Base-by-base conservation (phyloP, 495 filamentous ascomycete species). In the Bombardia bombarda region DNA sequence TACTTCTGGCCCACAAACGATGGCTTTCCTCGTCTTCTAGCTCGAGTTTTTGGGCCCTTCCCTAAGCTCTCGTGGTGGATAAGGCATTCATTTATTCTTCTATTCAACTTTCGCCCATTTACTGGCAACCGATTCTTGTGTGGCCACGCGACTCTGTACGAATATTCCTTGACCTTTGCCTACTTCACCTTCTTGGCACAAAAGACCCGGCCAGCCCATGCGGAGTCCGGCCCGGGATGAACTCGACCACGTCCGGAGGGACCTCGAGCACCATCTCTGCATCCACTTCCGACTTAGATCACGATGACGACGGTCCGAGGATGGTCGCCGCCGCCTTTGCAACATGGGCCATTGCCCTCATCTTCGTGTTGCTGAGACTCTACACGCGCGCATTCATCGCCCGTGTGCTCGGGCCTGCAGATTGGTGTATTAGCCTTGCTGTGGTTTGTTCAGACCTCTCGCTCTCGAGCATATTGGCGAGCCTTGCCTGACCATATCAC, bases 351-450 rank as follows among this genome's bases (percentile, higher is more conserved):
- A 46, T 60, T 26, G 53, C 53, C 5, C 12, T 43, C n/a, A 22
- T 55, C 10, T 60, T 50, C 26, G 53, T 60, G 3, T 17, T 21
- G 4, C 6, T 53, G 35, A 28, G 57, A 14, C 40, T 57, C 21
- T 60, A 38, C 21, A 57, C 57, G 8, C 50, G 57, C 7, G 32
- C 32, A 23, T 46, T 33, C 32, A 47, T 57, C 28, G 46, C 53
- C 1, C 46, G 39, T 7, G 24, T 21, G 9, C 35, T 60, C 13
- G 49, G 51, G 13, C 4, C 28, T 2, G 16, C 49, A 10, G 57
- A 60, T 23, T 58, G 41, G 41, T 46, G 45, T 21, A 50, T 57
- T 17, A 22, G 36, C 5, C 13, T 49, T 6, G 42, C 57, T 10
- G 26, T 53, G 13, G 54, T 60, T 38, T 13, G 40, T 14, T n/a